These are phyloP conservation scores for Cyberlindnera galapagoensis DNA, from an alignment of 805 yeast species.

Conservation along the genomic window DNA sequence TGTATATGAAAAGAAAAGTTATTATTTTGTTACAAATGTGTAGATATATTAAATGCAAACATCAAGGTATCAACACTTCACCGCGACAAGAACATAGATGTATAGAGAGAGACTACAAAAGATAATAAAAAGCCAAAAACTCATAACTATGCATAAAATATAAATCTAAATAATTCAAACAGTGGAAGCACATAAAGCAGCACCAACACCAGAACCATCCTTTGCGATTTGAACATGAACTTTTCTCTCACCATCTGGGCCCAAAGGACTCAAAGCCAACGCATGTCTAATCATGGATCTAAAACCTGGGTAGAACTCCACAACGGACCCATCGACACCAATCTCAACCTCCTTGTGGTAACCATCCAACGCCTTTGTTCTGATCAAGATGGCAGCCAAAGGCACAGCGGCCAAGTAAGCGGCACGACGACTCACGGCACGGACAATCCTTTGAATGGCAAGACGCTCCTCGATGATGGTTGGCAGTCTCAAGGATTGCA, in stretches of 20 bases:
- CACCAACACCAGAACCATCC: slow-evolving; percentile 97
- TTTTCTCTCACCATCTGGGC: slow-evolving; percentile 68
- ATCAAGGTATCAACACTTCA: too few relatives aligned
- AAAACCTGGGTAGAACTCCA: slow-evolving; percentile 90
- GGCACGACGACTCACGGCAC: slow-evolving; percentile 82
- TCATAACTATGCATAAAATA: neutral
- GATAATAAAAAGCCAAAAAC: slow-evolving; percentile 1
- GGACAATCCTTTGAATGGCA: slow-evolving; percentile 65
- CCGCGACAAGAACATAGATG: too few relatives aligned
- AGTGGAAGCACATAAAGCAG: slow-evolving; percentile 70
- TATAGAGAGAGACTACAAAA: too few relatives aligned
- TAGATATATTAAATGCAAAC: too few relatives aligned
- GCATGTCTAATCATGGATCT: slow-evolving; percentile 77
- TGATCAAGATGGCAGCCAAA: slow-evolving; percentile 69
- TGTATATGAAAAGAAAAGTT: too few relatives aligned
- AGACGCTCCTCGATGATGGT: slow-evolving; percentile 66
- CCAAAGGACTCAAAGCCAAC: slow-evolving; percentile 59
- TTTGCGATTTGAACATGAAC: slow-evolving; percentile 76
- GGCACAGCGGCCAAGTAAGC: slow-evolving; percentile 88
- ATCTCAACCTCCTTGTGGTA: slow-evolving; percentile 76
- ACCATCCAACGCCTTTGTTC: slow-evolving; percentile 56
- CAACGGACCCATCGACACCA: slow-evolving; percentile 94
- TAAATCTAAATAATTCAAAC: slow-evolving; percentile 1
- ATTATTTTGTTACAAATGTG: too few relatives aligned
- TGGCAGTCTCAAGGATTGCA: slow-evolving; percentile 61